Base-by-base conservation (phyloP, 2,329 filamentous ascomycete genomes). In the Amylocarpus encephaloides region DNA sequence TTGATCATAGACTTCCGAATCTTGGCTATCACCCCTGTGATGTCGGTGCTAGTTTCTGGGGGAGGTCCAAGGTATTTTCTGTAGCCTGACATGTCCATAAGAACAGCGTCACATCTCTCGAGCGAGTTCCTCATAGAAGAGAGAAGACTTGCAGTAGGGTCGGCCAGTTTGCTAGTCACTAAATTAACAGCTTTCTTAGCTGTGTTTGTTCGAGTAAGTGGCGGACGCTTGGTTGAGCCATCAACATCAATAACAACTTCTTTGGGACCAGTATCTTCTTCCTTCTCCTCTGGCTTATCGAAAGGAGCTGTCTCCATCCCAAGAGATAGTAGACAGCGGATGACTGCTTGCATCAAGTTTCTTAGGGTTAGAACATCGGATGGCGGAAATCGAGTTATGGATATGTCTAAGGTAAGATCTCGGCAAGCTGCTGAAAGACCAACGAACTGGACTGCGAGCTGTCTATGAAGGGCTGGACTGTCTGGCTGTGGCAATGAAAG, bases 371-470 rank as follows among this genome's bases (percentile, higher is more conserved):
- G 64, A 16, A 79, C 67, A 58, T 81, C 77, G 10, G 68, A 64
- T 1, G 78, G 76, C 10, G 64, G 65, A 50, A 80, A 77, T 1
- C 73, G 69, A 1, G 76, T 79, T 3, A 80, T 64, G 1, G 77
- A 76, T n/a, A 80, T 70, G 48, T 81, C 78, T 46, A 79, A 71
- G 11, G 71, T 70, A 51, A 82, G 70, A 56, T 82, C 79, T 61
- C 78, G 71, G 52, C 78, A 73, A 2, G 73, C 74, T 53, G 77
- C 70, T 12, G 78, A 80, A 48, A 82, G 67, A 50, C 77, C 72
- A 51, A 81, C 76, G 51, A 80, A 80, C 0, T 73, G 70, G 52
- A 70, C 71, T 4, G 73, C 71, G 15, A 82, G 64, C 34, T 70
- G 67, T 39, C 73, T 68, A 30, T 74, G 70, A 53, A 67, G 62